Evolutionary conservation across 164 flowering plant genomes (phyloP).

Genomic region (Liquidambar formosana): DNA sequence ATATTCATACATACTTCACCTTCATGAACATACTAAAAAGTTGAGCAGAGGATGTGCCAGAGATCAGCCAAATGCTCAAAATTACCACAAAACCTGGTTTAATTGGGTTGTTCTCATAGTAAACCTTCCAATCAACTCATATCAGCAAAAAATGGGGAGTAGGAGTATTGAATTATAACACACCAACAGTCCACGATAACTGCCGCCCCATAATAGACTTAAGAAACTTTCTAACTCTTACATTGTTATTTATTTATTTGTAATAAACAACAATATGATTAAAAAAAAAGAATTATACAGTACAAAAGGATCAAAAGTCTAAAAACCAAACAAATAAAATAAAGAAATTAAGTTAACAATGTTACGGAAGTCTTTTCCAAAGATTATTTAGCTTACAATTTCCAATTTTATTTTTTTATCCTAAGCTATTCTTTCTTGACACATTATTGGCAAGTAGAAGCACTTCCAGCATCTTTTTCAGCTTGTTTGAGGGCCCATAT

Average conservation of each 20-base stretch:
- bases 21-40: neutral
- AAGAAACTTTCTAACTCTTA: neutral
- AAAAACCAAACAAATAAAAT: too few species aligned
- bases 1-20: neutral
- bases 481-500: neutral
- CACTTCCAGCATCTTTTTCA: too few species aligned
- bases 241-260: too few species aligned
- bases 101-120: neutral
- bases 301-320: too few species aligned
- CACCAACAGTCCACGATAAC: neutral
- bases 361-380: neutral
- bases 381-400: neutral
- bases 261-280: too few species aligned
- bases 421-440: too few species aligned
- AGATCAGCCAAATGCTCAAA: constrained; percentile 4
- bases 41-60: neutral
- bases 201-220: neutral
- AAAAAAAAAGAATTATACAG: too few species aligned
- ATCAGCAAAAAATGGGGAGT: neutral
- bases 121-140: neutral
- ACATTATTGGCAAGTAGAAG: too few species aligned
- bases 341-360: too few species aligned
- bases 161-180: neutral
- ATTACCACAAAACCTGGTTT: neutral
- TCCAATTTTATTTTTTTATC: neutral